phyloP scores from a whole-genome alignment of 129 eudicot genomes.

The Centella asiatica region DNA sequence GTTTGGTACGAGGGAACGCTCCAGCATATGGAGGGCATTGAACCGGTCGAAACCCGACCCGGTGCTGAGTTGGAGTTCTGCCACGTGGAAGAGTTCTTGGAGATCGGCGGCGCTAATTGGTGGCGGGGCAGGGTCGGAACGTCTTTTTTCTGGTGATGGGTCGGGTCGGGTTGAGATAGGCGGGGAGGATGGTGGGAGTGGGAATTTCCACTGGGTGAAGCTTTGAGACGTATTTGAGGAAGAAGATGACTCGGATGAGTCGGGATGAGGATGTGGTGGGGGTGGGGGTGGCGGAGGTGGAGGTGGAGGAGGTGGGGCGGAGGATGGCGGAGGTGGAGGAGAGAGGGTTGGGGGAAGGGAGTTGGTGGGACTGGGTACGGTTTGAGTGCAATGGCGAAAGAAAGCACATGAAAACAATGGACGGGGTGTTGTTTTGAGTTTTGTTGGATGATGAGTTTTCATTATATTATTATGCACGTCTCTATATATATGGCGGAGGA shows the following conservation, averaged over 20 bases:
- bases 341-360: constrained; percentile 11
- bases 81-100: constrained; percentile 67
- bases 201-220: constrained; percentile 87
- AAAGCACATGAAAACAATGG: constrained; percentile 66
- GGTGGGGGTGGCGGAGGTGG: too few relatives aligned
- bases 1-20: constrained; percentile 45
- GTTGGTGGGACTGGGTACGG: constrained; percentile 41
- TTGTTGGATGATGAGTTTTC: constrained; percentile 29
- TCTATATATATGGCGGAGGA: too few relatives aligned
- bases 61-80: constrained; percentile 58
- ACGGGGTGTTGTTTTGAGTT: constrained; percentile 56
- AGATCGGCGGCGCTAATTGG: constrained; percentile 28
- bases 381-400: constrained; percentile 79
- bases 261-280: constrained; percentile 20
- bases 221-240: constrained; percentile 86
- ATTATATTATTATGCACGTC: too few relatives aligned
- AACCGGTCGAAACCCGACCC: constrained; percentile 40
- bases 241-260: constrained; percentile 61
- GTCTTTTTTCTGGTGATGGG: constrained; percentile 8
- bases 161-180: constrained; percentile 17
- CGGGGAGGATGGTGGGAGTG: constrained; percentile 40
- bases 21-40: constrained; percentile 57
- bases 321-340: constrained; percentile 14
- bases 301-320: constrained; percentile 8
- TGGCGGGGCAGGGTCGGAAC: constrained; percentile 13